Conservation (phyloP, 208 protist species). For the Trypanosoma caninum region DNA sequence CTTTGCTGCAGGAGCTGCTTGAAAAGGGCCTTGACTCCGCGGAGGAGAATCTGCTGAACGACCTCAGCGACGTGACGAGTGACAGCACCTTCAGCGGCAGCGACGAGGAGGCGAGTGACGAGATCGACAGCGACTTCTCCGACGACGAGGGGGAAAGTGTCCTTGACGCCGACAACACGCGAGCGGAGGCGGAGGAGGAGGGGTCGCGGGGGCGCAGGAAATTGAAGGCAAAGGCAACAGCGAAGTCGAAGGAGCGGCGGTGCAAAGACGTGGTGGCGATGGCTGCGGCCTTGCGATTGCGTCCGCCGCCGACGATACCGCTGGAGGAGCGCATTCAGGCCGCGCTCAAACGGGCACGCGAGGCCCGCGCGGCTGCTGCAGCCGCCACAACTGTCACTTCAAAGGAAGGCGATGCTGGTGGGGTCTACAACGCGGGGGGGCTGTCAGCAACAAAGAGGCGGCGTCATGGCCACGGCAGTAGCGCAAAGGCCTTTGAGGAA, state of each 20-base stretch:
- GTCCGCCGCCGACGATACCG: slow-evolving; percentile 53
- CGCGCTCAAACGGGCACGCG: slow-evolving; percentile 38
- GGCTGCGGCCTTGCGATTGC: slow-evolving; percentile 26
- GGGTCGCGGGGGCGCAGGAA: slow-evolving; percentile 13
- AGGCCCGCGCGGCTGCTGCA: slow-evolving; percentile 17
- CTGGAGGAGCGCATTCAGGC: slow-evolving; percentile 37
- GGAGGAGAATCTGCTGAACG: slow-evolving; percentile 51
- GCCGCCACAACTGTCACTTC: background rate
- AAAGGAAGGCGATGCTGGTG: too few relatives aligned
- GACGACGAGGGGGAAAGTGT: slow-evolving; percentile 50
- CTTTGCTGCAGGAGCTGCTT: slow-evolving; percentile 55
- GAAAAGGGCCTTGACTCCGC: slow-evolving; percentile 60
- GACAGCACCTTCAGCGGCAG: slow-evolving; percentile 67
- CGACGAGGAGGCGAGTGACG: slow-evolving; percentile 57
- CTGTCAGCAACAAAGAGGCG: slow-evolving; percentile 1
- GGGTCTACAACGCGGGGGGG: slow-evolving; percentile 9
- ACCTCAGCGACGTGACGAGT: slow-evolving; percentile 38
- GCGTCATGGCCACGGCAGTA: background rate
- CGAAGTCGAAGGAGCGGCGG: slow-evolving; percentile 3
- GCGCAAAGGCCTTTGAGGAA: background rate
- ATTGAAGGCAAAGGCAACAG: slow-evolving; percentile 3
- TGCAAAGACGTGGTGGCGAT: background rate
- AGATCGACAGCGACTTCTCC: slow-evolving; percentile 76
- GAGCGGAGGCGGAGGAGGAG: slow-evolving; percentile 67
- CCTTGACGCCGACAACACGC: slow-evolving; percentile 26